Conservation (phyloP, 2,329 filamentous ascomycete species). For the Penicillium expansum region DNA sequence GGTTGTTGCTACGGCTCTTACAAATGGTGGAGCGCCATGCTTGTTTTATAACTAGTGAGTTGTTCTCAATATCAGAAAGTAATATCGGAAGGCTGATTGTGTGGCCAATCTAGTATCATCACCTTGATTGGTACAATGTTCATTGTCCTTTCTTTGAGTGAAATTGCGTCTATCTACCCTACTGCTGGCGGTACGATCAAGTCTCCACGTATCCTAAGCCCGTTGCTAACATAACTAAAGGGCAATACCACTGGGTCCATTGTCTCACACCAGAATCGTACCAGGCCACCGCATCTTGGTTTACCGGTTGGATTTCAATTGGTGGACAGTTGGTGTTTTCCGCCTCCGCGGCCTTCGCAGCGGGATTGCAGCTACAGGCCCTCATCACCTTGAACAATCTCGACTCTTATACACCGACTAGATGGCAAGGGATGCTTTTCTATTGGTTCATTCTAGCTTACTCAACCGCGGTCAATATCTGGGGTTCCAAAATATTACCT, state of each 20-base stretch:
- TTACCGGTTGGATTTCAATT: conserved; percentile 48
- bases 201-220: background rate
- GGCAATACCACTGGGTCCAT: conserved; percentile 50
- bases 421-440: conserved; percentile 44
- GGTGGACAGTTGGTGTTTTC: conserved; percentile 49
- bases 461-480: conserved; percentile 45
- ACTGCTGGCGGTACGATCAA: conserved; percentile 23
- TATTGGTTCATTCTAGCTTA: conserved; percentile 39
- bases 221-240: conserved; percentile 18
- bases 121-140: conserved; percentile 43
- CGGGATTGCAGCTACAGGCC: conserved; percentile 46
- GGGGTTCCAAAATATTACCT: conserved; percentile 32
- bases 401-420: conserved; percentile 41
- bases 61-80: no score
- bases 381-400: conserved; percentile 44
- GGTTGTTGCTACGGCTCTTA: conserved; percentile 45
- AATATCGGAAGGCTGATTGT: background rate
- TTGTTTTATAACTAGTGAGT: conserved; percentile 24
- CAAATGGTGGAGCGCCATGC: conserved; percentile 43
- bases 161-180: conserved; percentile 39
- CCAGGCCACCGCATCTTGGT: conserved; percentile 40
- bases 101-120: conserved; percentile 33
- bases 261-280: conserved; percentile 37
- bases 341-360: conserved; percentile 50
- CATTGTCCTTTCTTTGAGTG: conserved; percentile 41